Percentiles rank a stretch among this genome's conserved stretches.
Conservation (phyloP, 2,329 filamentous ascomycete genomes). For the Ceratocystis smalleyi region DNA sequence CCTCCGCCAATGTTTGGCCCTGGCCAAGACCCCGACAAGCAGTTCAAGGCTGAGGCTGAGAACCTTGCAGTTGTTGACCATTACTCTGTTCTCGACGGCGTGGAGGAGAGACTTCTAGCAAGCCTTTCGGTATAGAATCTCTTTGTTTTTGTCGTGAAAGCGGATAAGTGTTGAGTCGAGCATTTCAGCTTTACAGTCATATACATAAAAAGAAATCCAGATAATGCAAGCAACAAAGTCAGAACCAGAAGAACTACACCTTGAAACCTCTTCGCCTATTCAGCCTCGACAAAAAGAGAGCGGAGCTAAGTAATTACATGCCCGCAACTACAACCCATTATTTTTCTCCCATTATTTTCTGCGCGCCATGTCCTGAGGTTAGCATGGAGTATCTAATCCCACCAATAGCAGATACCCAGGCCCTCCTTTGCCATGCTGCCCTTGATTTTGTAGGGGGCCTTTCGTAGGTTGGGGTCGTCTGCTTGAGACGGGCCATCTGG, state of each 20-base stretch:
- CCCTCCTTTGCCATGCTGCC: conserved; percentile 49
- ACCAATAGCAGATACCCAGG: conserved; percentile 49
- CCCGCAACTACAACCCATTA: too few relatives aligned
- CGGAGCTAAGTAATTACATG: neutral
- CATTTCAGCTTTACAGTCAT: neutral
- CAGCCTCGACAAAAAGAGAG: neutral
- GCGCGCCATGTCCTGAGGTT: too few relatives aligned
- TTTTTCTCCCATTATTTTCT: neutral
- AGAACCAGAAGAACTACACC: neutral
- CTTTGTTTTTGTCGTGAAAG: neutral
- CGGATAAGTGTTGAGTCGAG: neutral
- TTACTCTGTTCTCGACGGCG: conserved; percentile 74
- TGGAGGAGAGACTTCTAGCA: conserved; percentile 64
- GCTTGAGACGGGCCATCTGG: conserved; percentile 50
- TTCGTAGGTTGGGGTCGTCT: conserved; percentile 43
- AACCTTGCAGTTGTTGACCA: conserved; percentile 92
- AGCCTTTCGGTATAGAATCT: conserved; percentile 12
- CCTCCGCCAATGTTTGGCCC: conserved; percentile 71
- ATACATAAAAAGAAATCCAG: neutral
- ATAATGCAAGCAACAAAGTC: conserved; percentile 1
- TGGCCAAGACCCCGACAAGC: conserved; percentile 86
- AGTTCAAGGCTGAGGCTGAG: conserved; percentile 83
- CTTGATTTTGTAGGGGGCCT: conserved; percentile 56
- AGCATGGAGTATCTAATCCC: conserved; percentile 28
- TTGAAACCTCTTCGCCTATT: conserved; percentile 3